Conservation (phyloP, 1,284 basidiomycete species). For the Cryptococcus sp. region DNA sequence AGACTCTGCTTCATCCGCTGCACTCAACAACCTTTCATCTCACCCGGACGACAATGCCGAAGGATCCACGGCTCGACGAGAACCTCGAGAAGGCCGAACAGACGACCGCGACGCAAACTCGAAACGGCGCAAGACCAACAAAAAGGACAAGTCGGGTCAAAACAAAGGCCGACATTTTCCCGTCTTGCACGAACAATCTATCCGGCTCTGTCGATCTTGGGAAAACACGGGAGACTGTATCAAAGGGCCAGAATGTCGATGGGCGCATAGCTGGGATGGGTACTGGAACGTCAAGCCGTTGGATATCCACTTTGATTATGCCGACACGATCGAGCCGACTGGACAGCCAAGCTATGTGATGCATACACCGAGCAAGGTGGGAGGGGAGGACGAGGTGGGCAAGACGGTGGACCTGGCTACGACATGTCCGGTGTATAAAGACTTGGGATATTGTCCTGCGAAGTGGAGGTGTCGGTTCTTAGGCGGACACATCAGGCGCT, state of each 20-base stretch:
- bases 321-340: slow-evolving; percentile 31
- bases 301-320: slow-evolving; percentile 63
- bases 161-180: slow-evolving; percentile 61
- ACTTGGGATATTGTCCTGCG: slow-evolving; percentile 72
- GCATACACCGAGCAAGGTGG: slow-evolving; percentile 8
- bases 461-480: slow-evolving; percentile 91
- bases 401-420: slow-evolving; percentile 30
- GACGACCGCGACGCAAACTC: slow-evolving; percentile 13
- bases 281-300: slow-evolving; percentile 72
- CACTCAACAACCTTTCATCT: slow-evolving; percentile 13
- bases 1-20: slow-evolving; percentile 43
- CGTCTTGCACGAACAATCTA: slow-evolving; percentile 25
- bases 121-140: slow-evolving; percentile 53
- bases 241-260: slow-evolving; percentile 54
- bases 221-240: slow-evolving; percentile 30
- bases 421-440: slow-evolving; percentile 65
- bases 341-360: slow-evolving; percentile 53
- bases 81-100: slow-evolving; percentile 4
- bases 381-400: slow-evolving; percentile 26
- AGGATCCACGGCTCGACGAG: slow-evolving; percentile 51
- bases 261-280: slow-evolving; percentile 67
- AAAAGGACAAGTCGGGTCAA: slow-evolving; percentile 65
- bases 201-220: slow-evolving; percentile 37
- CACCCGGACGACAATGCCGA: slow-evolving; percentile 66
- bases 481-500: slow-evolving; percentile 58